Evolutionary conservation across 2,329 filamentous ascomycete species (phyloP), one percentile per base, ranked within the genome.

Genomic region (Gaeumannomyces tritici): DNA sequence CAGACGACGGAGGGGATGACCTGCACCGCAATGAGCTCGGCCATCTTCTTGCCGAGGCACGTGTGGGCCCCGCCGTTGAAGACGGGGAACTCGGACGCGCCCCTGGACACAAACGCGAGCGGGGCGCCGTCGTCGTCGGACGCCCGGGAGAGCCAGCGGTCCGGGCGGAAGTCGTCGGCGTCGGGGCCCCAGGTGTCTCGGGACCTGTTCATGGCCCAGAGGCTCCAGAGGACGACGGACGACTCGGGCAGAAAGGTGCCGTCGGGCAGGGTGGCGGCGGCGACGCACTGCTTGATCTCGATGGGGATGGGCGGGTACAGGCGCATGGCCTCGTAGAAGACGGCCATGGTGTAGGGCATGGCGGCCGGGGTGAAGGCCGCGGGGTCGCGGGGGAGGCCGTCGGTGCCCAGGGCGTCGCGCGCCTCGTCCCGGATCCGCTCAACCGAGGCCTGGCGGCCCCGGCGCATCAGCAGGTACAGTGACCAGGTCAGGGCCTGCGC

Each of bases 401-500:
- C 66, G 26, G 65, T 57, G 4, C 55, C 58, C 5, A 73, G 62
- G 3, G 74, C 63, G 8, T 64, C 63, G 13, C 70, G 64, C 0
- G 80, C 71, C 64, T 83, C 82, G 21, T 71, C 63, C 18, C 79
- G 76, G 28, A 85, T 73, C 62, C 71, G 75, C 29, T 71, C 66
- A 1, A 75, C 66, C 2, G 75, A 75, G 2, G 69, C 65, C 0
- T 77, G 78, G 42, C n/a, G 18, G 4, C 42, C 18, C 64, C 86
- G 74, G 47, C 77, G 76, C 73, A 86, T 81, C 15, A 89, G 74
- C 1, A 85, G 75, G 69, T 88, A 86, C 55, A 87, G 78, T 0
- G 81, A 80, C 86, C 86, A 89, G 0, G 85, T 87, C 13, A 89
- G 72, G 1, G 82, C 83, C 67, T 89, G 85, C 0, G 85, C 85